Base-by-base conservation (phyloP, 2,329 filamentous ascomycete genomes). In the Botrytis cinerea region DNA sequence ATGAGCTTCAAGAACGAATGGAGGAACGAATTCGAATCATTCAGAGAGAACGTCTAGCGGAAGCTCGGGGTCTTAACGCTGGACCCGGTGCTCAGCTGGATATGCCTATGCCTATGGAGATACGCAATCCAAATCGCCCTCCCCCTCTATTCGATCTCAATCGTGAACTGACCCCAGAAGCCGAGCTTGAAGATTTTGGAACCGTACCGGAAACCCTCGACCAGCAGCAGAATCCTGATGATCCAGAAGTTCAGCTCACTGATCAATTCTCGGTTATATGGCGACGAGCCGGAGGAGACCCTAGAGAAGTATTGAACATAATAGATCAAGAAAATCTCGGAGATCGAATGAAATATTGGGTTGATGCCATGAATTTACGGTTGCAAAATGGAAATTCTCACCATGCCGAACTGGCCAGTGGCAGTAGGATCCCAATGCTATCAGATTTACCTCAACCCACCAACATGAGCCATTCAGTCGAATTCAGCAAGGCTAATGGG, bases 241-340 rank as follows among this genome's bases (percentile, higher is more conserved):
- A 45, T 22, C 70, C 77, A 40, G 79, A 81, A 67, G 79, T 80
- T 48, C 76, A 74, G 64, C 79, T 78, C 74, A 79, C 77, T 22
- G 79, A 79, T 74, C 86, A 84, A 78, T 88, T 83, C 81, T 83
- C 87, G 76, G 85, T 84, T 72, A 90, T 88, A 54, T 91, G 89
- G 81, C 84, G 86, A 60, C 87, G 87, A 72, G 89, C 89, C 1
- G 85, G 86, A 61, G 90, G 90, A 7, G 86, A 92, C 76, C 86
- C 86, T 0, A 84, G 87, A 51, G 86, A 85, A 74, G 88, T 92
- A 40, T 76, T 91, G 4, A 83, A 85, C 59, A 88, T 92, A 35
- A 89, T 92, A 46, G 85, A 87, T 57, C 86, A 88, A 54, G 89
- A 92, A 77, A 85, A 87, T 7, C 84, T 89, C 2, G 84, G 87